Evolutionary conservation across 1,284 basidiomycete genomes (phyloP), one percentile per base, ranked within the genome.

Genomic region (Cryptococcus depauperatus): DNA sequence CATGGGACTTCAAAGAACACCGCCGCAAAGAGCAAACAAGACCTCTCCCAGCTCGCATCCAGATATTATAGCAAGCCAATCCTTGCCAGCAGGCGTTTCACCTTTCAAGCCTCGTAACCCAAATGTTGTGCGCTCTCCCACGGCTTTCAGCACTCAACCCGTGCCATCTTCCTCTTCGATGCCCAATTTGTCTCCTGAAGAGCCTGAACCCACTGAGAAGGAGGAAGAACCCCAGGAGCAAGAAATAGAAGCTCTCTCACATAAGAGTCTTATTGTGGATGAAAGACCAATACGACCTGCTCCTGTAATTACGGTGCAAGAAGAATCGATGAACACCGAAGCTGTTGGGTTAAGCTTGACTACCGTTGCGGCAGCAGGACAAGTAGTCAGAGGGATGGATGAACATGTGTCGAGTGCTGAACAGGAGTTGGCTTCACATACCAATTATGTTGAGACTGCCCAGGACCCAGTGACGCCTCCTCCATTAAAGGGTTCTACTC

Each of bases 1-100:
- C 28, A 65, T 65, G 63, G 59, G 58, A 16, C 45, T 65, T 6
- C 44, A 50, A 46, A 54, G 63, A 10, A 65, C 63, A 21, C 62
- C 62, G 4, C 63, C 61, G 1, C 49, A 46, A 16, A 43, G 49
- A 23, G 47, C 32, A 7, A 26, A 43, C 5, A 37, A 35, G 44
- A 23, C n/a, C 23, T 39, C 2, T 22, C 30, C 35, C 18, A 37
- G 23, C 35, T n/a, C n/a, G n/a, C n/a, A n/a, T n/a, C 39, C 39
- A 7, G 13, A 18, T 6, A 14, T 37, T 9, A 8, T 19, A 38
- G 26, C 26, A 16, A 27, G 18, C 13, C 28, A 34, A n/a, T 11
- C 27, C 21, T 29, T 16, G n/a, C 25, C 29, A 8, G 14, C 29
- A 7, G 25, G n/a, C 22, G 33, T 23, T 10, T 23, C 41, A 8